Evolutionary conservation across 768 basidiomycete genomes (phyloP).

Genomic region (Mycena latifolia): DNA sequence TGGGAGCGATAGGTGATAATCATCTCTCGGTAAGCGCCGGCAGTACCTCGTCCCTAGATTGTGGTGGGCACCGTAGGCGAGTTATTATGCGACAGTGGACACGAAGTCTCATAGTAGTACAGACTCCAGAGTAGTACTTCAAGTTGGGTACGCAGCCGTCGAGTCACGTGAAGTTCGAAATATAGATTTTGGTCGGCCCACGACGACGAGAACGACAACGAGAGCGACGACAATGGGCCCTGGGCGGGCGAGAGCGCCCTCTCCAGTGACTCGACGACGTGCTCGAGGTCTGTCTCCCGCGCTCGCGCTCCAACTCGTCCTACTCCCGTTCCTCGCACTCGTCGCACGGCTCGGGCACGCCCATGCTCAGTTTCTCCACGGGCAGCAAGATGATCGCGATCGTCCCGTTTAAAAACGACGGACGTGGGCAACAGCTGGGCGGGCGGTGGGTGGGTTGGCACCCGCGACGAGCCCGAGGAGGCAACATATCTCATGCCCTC

Average conservation of each 20-base stretch:
- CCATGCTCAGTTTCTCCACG: not conserved
- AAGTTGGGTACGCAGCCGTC: too few species aligned
- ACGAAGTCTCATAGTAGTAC: too few species aligned
- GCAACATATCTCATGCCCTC: conserved; percentile 16
- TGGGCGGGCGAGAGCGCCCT: conserved; percentile 37
- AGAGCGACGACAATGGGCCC: conserved; percentile 42
- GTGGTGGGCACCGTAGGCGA: too few species aligned
- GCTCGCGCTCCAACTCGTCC: conserved; percentile 30
- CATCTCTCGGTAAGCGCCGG: too few species aligned
- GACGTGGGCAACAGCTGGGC: conserved; percentile 58
- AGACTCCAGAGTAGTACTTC: too few species aligned
- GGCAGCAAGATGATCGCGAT: conserved; percentile 58
- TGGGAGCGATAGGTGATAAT: too few species aligned
- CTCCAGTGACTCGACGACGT: conserved; percentile 34
- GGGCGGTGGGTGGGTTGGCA: conserved; percentile 56
- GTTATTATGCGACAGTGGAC: too few species aligned
- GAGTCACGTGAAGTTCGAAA: too few species aligned
- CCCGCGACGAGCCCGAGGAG: conserved; percentile 53
- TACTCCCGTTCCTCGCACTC: conserved; percentile 27
- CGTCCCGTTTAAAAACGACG: conserved; percentile 86
- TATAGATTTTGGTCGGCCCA: conserved; percentile 40
- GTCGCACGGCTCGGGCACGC: conserved; percentile 1
- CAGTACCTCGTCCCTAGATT: too few species aligned
- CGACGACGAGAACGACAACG: conserved; percentile 45
- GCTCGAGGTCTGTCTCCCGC: conserved; percentile 33